Evolutionary conservation across 2,329 filamentous ascomycete species (phyloP).

Genomic region (Aspergillus piperis): DNA sequence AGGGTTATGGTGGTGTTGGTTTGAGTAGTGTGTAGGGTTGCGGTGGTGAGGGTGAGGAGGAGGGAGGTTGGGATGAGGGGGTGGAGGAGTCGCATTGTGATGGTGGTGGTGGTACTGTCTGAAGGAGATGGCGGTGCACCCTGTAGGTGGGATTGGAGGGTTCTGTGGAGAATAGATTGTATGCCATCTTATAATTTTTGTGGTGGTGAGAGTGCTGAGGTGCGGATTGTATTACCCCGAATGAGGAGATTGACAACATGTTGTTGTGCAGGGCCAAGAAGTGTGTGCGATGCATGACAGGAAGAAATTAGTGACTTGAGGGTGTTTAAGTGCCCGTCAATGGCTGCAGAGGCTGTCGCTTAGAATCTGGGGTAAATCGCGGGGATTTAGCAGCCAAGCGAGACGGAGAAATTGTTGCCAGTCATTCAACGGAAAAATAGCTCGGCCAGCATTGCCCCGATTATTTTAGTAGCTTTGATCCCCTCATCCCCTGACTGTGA

Average conservation of each 20-base stretch:
- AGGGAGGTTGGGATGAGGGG: conserved; percentile 7
- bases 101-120: no score
- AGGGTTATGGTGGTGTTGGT: conserved; percentile 33
- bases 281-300: not conserved
- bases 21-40: conserved; percentile 23
- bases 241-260: not conserved
- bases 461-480: not conserved
- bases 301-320: not conserved
- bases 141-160: no score
- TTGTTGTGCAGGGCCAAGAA: not conserved
- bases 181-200: not conserved
- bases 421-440: not conserved
- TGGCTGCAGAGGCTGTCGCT: not conserved
- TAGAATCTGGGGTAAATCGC: conserved; percentile 14
- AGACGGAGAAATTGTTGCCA: not conserved
- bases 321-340: not conserved
- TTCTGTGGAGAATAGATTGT: not conserved
- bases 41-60: conserved; percentile 14
- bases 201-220: not conserved
- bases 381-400: conserved; percentile 15
- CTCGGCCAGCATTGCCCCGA: not conserved
- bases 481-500: not conserved
- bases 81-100: conserved; percentile 12
- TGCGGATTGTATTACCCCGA: not conserved
- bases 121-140: no score